Percentiles rank a stretch among this genome's conserved stretches.
phyloP scores from a whole-genome alignment of 2,329 filamentous ascomycete genomes.

The Penicillium decumbens region DNA sequence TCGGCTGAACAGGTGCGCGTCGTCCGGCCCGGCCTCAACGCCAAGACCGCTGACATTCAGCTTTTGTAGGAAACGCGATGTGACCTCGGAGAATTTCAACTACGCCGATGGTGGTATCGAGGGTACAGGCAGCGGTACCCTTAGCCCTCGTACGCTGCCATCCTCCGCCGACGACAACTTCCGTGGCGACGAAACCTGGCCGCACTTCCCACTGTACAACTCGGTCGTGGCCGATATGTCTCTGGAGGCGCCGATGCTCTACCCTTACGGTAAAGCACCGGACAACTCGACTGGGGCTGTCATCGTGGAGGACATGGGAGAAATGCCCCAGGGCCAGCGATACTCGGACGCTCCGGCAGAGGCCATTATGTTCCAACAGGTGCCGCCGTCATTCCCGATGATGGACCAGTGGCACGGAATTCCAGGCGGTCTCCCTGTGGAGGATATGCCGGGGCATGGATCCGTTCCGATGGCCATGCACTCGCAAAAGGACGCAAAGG shows the following conservation, averaged over 20 bases:
- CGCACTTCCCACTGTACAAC: constrained; percentile 36
- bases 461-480: constrained; percentile 17
- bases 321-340: constrained; percentile 27
- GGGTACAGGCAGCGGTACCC: constrained; percentile 33
- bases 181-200: constrained; percentile 37
- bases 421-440: constrained; percentile 12
- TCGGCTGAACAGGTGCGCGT: constrained; percentile 29
- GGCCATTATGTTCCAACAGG: constrained; percentile 31
- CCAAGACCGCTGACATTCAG: neutral
- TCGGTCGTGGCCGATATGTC: constrained; percentile 30
- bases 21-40: neutral
- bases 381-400: constrained; percentile 28
- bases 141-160: constrained; percentile 37
- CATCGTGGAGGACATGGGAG: constrained; percentile 35
- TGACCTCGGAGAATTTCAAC: constrained; percentile 32
- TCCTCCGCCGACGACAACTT: constrained; percentile 38
- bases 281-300: constrained; percentile 27
- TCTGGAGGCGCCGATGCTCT: constrained; percentile 31
- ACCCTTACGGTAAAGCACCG: constrained; percentile 32
- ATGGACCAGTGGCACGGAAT: constrained; percentile 28
- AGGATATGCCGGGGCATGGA: constrained; percentile 16
- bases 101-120: constrained; percentile 28
- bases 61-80: constrained; percentile 29
- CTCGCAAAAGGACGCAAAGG: constrained; percentile 22
- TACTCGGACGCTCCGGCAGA: constrained; percentile 30